Conservation (phyloP, 2,329 filamentous ascomycete species). For the Colletotrichum sansevieriae region DNA sequence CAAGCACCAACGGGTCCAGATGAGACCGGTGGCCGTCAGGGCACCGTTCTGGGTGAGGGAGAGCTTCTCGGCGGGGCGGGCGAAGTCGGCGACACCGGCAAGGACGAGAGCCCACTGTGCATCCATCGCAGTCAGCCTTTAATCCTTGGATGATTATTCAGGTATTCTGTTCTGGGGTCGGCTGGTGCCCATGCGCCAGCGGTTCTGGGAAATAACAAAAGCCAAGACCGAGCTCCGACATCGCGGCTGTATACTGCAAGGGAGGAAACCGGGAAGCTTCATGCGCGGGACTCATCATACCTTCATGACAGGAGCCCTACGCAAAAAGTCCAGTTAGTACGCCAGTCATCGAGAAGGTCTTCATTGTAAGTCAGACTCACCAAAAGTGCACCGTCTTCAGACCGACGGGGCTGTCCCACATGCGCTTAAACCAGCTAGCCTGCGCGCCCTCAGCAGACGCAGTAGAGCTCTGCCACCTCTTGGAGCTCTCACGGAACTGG, state of each 20-base stretch:
- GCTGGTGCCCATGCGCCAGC: neutral
- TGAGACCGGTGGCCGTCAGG: conserved; percentile 89
- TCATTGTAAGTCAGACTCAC: conserved; percentile 60
- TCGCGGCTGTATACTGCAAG: conserved; percentile 37
- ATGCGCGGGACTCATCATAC: conserved; percentile 60
- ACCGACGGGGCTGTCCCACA: conserved; percentile 86
- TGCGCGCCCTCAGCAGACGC: conserved; percentile 60
- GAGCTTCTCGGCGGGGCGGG: conserved; percentile 90
- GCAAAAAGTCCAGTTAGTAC: conserved; percentile 16
- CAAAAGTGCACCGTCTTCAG: conserved; percentile 98
- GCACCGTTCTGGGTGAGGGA: conserved; percentile 93
- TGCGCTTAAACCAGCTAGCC: conserved; percentile 76
- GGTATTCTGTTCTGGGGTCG: too few relatives aligned
- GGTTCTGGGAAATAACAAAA: too few relatives aligned
- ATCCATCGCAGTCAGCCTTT: conserved; percentile 9
- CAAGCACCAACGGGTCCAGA: conserved; percentile 99
- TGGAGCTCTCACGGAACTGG: conserved; percentile 57
- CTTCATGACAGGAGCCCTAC: conserved; percentile 93
- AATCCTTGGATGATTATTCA: neutral
- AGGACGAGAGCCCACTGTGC: conserved; percentile 91
- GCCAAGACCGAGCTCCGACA: conserved; percentile 18
- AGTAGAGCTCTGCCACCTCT: conserved; percentile 80
- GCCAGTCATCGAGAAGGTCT: neutral
- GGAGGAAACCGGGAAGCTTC: conserved; percentile 42
- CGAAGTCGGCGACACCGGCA: conserved; percentile 91